Conservation (phyloP, 345 rosid species). For the Durio zibethinus region DNA sequence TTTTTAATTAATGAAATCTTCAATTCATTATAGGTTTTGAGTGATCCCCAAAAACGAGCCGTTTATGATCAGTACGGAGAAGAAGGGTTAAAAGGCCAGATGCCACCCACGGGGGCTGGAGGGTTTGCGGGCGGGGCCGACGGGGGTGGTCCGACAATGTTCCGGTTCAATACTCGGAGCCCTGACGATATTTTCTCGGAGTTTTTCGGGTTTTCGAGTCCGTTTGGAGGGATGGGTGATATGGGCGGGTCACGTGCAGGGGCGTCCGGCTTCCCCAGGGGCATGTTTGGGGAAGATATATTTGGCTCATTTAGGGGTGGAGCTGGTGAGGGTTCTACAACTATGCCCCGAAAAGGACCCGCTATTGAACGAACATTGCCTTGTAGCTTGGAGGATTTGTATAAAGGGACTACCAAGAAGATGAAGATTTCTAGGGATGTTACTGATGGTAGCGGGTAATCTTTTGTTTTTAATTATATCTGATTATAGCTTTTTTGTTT, state of each 20-base stretch:
- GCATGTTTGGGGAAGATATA: conserved; percentile 49
- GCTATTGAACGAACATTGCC: conserved; percentile 71
- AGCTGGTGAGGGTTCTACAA: conserved; percentile 43
- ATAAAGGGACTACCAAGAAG: conserved; percentile 79
- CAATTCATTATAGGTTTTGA: conserved; percentile 43
- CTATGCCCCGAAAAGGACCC: conserved; percentile 55
- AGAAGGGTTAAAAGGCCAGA: conserved; percentile 66
- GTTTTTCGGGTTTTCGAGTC: conserved; percentile 55
- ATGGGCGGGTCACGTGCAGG: conserved; percentile 47
- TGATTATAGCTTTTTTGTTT: background rate
- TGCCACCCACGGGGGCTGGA: conserved; percentile 54
- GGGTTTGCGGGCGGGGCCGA: conserved; percentile 32
- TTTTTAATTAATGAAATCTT: background rate
- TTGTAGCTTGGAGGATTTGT: conserved; percentile 88
- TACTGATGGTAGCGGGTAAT: conserved; percentile 61
- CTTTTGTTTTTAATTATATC: background rate
- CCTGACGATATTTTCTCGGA: conserved; percentile 71
- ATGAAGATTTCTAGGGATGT: conserved; percentile 90
- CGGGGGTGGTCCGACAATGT: conserved; percentile 31
- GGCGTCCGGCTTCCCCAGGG: conserved; percentile 43
- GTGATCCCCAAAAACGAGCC: conserved; percentile 63
- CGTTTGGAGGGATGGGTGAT: conserved; percentile 50
- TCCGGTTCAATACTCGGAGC: conserved; percentile 53
- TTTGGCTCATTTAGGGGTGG: conserved; percentile 36
- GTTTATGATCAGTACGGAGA: conserved; percentile 70